Base-by-base conservation (phyloP, 2,329 filamentous ascomycete species). In the Penicillium sp. region DNA sequence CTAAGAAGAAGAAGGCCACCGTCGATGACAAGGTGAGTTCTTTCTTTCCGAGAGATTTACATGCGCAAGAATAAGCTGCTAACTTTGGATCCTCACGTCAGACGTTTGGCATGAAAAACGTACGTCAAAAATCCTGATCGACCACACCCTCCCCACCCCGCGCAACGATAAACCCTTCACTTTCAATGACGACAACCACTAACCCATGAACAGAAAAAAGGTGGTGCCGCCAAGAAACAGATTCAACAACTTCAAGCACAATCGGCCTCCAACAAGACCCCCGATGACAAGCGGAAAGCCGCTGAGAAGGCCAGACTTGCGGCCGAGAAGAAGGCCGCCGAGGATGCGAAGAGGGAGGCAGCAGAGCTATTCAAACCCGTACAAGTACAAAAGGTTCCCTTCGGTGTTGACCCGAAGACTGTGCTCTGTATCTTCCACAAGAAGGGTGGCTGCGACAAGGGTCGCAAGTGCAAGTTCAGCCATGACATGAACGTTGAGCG, bases 41-140 rank as follows among this genome's bases (percentile, higher is more conserved):
- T n/a, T 9, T 21, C 11, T 19, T 18, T 8, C 5, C 19, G 8
- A 18, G 21, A n/a, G 13, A 21, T 36, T 43, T 37, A 5, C 24
- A n/a, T 33, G 10, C n/a, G 8, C 16, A 36, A 21, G 24, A 33
- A 18, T 31, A 42, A 18, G 51, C 40, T 40, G 54, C 63, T 69
- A 51, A 67, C 52, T 40, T 36, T 39, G 46, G 54, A 10, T 40
- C 31, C 37, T 34, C 9, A 44, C n/a, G 21, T 43, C 55, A 82
- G 80, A 96, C 94, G 45, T 99, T 99, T 82, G 94, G 94, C 67
- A 97, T 99, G 94, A 99, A 99, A 80, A 99, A 99, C 73, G 80
- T 82, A 76, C 65, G 77, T 75, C 55, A 37, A 55, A 51, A 43
- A 40, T 26, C 21, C 45, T 37, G 47, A 43, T 51, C 34, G 51